phyloP scores from a whole-genome alignment of 2,329 filamentous ascomycete species.

The Elsinoe australis region DNA sequence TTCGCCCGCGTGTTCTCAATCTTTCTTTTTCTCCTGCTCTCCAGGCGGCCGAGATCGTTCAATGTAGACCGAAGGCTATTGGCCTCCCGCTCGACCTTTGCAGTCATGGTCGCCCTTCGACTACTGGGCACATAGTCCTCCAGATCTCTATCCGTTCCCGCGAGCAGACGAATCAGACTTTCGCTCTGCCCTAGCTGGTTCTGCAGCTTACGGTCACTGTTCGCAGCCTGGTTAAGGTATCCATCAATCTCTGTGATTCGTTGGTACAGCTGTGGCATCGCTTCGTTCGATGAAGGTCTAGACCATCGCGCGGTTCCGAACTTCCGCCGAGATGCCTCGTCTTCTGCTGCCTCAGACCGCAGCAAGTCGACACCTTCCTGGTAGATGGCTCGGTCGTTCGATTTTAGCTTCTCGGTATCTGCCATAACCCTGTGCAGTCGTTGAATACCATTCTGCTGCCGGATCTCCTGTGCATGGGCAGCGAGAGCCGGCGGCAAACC shows the following conservation, averaged over 20 bases:
- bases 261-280: constrained; percentile 64
- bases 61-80: constrained; percentile 68
- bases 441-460: constrained; percentile 79
- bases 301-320: constrained; percentile 84
- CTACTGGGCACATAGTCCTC: constrained; percentile 87
- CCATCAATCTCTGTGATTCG: constrained; percentile 73
- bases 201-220: constrained; percentile 62
- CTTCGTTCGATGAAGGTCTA: constrained; percentile 60
- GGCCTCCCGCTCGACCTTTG: constrained; percentile 71
- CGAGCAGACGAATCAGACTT: constrained; percentile 64
- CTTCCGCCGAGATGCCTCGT: constrained; percentile 64
- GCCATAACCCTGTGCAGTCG: constrained; percentile 71
- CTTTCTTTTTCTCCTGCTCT: constrained; percentile 70
- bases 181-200: constrained; percentile 73
- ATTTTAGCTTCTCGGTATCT: constrained; percentile 84
- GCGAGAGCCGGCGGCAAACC: constrained; percentile 77
- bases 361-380: constrained; percentile 75
- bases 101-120: constrained; percentile 67
- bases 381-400: constrained; percentile 68
- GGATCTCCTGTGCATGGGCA: constrained; percentile 87
- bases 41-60: constrained; percentile 77
- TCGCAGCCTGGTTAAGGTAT: constrained; percentile 68
- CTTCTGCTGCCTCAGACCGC: constrained; percentile 73
- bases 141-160: constrained; percentile 69
- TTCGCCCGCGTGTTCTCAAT: constrained; percentile 73